A percentile compares a stretch with the other conserved stretches of the same genome.
Conservation (phyloP, 2,329 filamentous ascomycete genomes). For the Bipolaris zeicola region DNA sequence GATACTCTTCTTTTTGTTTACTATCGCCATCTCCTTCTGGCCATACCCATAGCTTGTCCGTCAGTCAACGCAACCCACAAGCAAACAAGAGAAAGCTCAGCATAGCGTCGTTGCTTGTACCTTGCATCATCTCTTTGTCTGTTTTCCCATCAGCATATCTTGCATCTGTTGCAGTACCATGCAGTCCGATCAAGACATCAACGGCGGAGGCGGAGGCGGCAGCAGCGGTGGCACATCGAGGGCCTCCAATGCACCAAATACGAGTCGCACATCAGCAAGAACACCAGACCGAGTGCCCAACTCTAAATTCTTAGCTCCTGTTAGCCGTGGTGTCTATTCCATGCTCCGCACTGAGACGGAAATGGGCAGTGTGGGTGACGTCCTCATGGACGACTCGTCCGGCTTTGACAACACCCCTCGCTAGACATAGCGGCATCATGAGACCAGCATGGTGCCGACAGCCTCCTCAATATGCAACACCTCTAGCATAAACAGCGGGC, state of each 20-base stretch:
- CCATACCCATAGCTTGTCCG: slow-evolving; percentile 24
- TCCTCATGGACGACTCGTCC: slow-evolving; percentile 42
- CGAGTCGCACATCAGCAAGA: slow-evolving; percentile 43
- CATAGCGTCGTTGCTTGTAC: slow-evolving; percentile 1
- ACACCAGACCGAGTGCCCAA: slow-evolving; percentile 30
- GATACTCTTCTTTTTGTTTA: slow-evolving; percentile 25
- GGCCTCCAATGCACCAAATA: slow-evolving; percentile 53
- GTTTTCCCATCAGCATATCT: slow-evolving; percentile 1
- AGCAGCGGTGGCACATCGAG: slow-evolving; percentile 55
- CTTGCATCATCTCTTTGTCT: not conserved
- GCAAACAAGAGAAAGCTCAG: slow-evolving; percentile 10
- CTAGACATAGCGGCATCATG: slow-evolving; percentile 38
- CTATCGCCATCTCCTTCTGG: slow-evolving; percentile 26
- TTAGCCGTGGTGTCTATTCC: slow-evolving; percentile 51
- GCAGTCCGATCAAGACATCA: slow-evolving; percentile 53
- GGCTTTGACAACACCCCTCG: slow-evolving; percentile 48
- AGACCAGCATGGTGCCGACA: slow-evolving; percentile 47
- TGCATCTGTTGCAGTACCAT: slow-evolving; percentile 42
- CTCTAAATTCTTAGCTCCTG: slow-evolving; percentile 41
- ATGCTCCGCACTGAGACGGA: slow-evolving; percentile 59
- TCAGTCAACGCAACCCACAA: slow-evolving; percentile 19
- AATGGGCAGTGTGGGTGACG: slow-evolving; percentile 52
- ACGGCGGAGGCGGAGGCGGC: slow-evolving; percentile 49
- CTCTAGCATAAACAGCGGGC: slow-evolving; percentile 47
- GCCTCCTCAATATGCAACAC: slow-evolving; percentile 51